A percentile compares a stretch with the other conserved stretches of the same genome.
Conservation (phyloP, 2,329 filamentous ascomycete species). For the Paraphoma chrysanthemicola region DNA sequence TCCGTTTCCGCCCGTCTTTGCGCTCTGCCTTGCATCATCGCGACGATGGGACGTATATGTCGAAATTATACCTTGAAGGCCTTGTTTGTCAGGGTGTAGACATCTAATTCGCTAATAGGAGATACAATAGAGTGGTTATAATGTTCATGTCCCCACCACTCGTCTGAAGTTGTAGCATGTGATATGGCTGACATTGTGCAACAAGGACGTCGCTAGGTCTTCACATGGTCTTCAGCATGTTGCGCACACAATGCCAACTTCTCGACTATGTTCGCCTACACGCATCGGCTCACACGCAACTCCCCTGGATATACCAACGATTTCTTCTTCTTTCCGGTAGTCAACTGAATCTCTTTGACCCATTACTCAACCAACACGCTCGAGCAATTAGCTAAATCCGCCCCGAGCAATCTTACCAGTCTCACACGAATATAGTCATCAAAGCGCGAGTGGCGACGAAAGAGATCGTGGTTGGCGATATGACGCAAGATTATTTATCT, state of each 20-base stretch:
- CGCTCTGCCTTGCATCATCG: conserved; percentile 14
- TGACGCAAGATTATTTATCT: not conserved
- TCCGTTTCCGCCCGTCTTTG: conserved; percentile 19
- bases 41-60: conserved; percentile 9
- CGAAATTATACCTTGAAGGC: conserved; percentile 13
- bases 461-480: not conserved
- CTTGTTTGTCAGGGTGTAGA: conserved; percentile 14
- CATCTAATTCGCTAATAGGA: conserved; percentile 42
- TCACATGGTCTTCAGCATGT: conserved; percentile 1
- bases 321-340: not conserved
- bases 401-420: not conserved
- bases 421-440: not conserved
- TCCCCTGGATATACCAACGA: not conserved
- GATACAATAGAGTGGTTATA: conserved; percentile 18
- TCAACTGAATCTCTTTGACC: not conserved
- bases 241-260: conserved; percentile 7
- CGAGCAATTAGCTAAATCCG: not conserved
- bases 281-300: not conserved
- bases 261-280: conserved; percentile 14
- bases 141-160: not conserved
- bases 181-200: not conserved
- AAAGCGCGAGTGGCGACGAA: too few species aligned
- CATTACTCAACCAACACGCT: not conserved
- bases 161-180: not conserved
- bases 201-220: too few species aligned